phyloP scores from a whole-genome alignment of 768 basidiomycete species.

The Mycena galericulata region DNA sequence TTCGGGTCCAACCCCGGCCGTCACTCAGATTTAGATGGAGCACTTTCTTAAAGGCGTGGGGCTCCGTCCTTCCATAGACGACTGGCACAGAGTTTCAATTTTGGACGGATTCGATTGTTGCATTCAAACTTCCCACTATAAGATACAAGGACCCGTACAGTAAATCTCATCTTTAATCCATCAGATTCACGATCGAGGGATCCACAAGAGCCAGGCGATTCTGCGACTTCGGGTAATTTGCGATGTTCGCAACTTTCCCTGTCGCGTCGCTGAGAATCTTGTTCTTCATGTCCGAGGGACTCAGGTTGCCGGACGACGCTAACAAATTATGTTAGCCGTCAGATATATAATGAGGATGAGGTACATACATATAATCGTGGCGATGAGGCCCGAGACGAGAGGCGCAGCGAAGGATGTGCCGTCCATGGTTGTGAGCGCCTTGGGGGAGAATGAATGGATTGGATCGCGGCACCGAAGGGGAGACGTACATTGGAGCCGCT shows the following conservation, averaged over 20 bases:
- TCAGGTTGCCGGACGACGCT: not conserved
- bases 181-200: no score
- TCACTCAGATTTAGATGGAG: no score
- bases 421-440: not conserved
- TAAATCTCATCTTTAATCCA: no score
- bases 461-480: not conserved
- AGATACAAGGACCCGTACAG: no score
- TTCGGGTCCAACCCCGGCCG: no score
- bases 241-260: not conserved
- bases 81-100: no score
- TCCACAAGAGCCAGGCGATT: not conserved
- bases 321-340: not conserved
- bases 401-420: conserved; percentile 1
- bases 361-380: conserved; percentile 14
- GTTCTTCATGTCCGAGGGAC: not conserved
- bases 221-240: not conserved
- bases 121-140: no score
- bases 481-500: not conserved
- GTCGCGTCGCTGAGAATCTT: not conserved
- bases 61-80: no score
- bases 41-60: no score
- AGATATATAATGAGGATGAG: conserved; percentile 17
- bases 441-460: not conserved
- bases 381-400: conserved; percentile 1
- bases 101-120: no score